Evolutionary conservation across 768 basidiomycete species (phyloP).

Genomic region (Psilocybe subaeruginosa): DNA sequence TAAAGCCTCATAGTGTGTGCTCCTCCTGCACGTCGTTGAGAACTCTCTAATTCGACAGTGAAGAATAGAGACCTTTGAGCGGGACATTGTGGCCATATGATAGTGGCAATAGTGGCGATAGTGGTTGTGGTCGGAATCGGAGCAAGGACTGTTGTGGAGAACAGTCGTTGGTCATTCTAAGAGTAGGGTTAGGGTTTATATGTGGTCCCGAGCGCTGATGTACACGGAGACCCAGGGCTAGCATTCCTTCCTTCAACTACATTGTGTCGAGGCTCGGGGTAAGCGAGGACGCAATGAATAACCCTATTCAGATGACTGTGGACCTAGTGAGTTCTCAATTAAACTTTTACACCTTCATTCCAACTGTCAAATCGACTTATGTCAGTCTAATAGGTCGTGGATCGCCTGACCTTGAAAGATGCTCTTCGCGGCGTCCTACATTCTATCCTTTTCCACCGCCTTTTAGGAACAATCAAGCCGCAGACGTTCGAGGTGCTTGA

Average conservation of each 20-base stretch:
- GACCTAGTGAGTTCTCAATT: constrained; percentile 40
- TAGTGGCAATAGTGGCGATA: background rate
- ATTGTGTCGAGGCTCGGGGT: background rate
- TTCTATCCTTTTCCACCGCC: constrained; percentile 79
- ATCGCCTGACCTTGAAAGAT: constrained; percentile 73
- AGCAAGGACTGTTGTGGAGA: background rate
- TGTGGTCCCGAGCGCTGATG: background rate
- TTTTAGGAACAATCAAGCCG: constrained; percentile 81
- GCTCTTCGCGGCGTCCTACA: constrained; percentile 80
- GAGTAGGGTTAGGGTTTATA: constrained; percentile 8
- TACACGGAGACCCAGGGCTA: background rate
- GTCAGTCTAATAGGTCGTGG: constrained; percentile 54
- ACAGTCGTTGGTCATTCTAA: background rate
- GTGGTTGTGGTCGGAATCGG: background rate
- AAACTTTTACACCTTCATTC: background rate
- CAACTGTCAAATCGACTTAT: constrained; percentile 5
- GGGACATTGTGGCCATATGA: background rate
- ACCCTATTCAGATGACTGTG: constrained; percentile 38
- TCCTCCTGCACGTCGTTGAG: constrained; percentile 12
- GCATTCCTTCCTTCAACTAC: background rate
- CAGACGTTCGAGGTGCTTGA: constrained; percentile 80
- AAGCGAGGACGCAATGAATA: background rate
- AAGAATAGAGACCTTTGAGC: background rate
- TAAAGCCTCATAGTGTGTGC: constrained; percentile 22
- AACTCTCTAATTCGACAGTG: background rate